phyloP scores from a whole-genome alignment of 768 basidiomycete genomes.

The Xerocomellus chrysenteron region DNA sequence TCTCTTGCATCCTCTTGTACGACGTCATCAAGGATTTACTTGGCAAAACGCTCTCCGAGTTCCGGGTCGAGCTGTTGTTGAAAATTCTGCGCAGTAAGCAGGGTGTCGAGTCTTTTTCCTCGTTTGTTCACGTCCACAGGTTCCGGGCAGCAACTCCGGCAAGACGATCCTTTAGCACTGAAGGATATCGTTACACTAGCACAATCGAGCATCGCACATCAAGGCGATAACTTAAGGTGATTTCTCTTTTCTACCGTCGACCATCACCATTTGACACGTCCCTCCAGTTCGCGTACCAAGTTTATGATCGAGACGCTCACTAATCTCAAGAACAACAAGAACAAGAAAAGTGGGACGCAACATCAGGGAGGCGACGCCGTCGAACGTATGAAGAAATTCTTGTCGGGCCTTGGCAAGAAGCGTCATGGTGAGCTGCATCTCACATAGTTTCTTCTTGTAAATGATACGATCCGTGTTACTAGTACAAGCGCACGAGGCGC shows the following conservation, averaged over 20 bases:
- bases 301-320: slow-evolving; percentile 96
- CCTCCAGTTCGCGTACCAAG: slow-evolving; percentile 74
- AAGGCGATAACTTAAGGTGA: slow-evolving; percentile 54
- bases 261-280: background rate
- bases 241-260: background rate
- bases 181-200: slow-evolving; percentile 89
- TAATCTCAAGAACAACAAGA: slow-evolving; percentile 91
- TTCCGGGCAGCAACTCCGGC: slow-evolving; percentile 88
- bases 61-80: slow-evolving; percentile 82
- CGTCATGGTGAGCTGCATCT: slow-evolving; percentile 51
- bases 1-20: slow-evolving; percentile 86
- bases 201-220: slow-evolving; percentile 62
- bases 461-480: slow-evolving; percentile 1
- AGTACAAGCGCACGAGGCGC: slow-evolving; percentile 84
- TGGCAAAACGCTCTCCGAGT: slow-evolving; percentile 62
- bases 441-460: background rate
- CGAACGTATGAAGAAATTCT: slow-evolving; percentile 85
- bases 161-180: slow-evolving; percentile 88
- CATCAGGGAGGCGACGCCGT: slow-evolving; percentile 75
- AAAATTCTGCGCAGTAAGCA: slow-evolving; percentile 78
- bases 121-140: slow-evolving; percentile 44
- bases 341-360: slow-evolving; percentile 61
- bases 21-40: slow-evolving; percentile 83
- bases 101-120: background rate
- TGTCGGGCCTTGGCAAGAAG: slow-evolving; percentile 73